A percentile compares a stretch with the other conserved stretches of the same genome.
Evolutionary conservation across 2,329 filamentous ascomycete species (phyloP).

Genomic region (Epichloe gansuensis): DNA sequence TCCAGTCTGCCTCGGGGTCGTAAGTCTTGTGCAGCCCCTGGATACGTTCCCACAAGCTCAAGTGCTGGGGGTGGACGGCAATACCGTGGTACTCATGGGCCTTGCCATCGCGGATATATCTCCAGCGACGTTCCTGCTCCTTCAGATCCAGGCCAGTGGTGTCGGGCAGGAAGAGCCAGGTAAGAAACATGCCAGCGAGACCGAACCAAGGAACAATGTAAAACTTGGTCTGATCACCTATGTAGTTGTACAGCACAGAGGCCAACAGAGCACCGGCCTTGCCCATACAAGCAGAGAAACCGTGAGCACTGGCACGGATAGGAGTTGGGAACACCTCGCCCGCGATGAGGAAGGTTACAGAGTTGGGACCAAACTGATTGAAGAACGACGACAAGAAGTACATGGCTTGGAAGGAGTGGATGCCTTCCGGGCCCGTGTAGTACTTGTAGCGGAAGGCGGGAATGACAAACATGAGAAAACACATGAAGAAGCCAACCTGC

Average conservation of each 20-base stretch:
- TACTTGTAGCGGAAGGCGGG: conserved; percentile 81
- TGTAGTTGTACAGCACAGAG: conserved; percentile 89
- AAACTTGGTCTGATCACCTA: conserved; percentile 72
- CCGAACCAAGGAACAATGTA: conserved; percentile 94
- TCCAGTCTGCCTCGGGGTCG: conserved; percentile 69
- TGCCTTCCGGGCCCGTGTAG: conserved; percentile 58
- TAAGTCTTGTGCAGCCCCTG: conserved; percentile 70
- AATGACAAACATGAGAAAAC: conserved; percentile 86
- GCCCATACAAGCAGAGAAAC: conserved; percentile 82
- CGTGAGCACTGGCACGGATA: conserved; percentile 85
- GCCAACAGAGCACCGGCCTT: conserved; percentile 82
- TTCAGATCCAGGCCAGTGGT: conserved; percentile 93
- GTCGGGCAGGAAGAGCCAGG: conserved; percentile 80
- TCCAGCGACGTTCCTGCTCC: conserved; percentile 92
- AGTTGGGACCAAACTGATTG: conserved; percentile 97
- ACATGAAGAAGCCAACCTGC: conserved; percentile 83
- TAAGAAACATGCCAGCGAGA: conserved; percentile 72
- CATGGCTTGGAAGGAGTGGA: conserved; percentile 92
- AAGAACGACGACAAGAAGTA: conserved; percentile 97
- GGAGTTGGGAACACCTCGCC: conserved; percentile 95
- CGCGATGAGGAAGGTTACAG: conserved; percentile 88
- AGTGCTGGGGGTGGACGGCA: conserved; percentile 77
- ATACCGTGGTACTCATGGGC: conserved; percentile 82
- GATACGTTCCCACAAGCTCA: conserved; percentile 78
- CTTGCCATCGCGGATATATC: conserved; percentile 66